Evolutionary conservation across 371 early-diverging fungal genomes (phyloP).

Genomic region (Mortierella sp.): DNA sequence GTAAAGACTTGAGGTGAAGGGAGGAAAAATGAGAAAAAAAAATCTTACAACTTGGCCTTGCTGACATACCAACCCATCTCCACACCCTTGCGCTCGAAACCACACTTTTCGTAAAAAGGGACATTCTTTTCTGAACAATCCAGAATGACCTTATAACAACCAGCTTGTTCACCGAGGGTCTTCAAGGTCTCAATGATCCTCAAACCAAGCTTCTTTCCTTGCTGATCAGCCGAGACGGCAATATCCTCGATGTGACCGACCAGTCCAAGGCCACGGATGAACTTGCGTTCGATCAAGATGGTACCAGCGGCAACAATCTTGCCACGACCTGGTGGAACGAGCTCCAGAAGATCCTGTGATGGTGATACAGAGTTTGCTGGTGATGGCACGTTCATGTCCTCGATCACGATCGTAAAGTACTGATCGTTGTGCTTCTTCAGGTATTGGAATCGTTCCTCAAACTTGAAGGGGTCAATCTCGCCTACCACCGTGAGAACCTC

Average conservation of each 20-base stretch:
- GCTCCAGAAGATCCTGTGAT: background rate
- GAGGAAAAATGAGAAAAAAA: constrained; percentile 6
- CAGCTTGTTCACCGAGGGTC: constrained; percentile 69
- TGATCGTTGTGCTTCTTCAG: constrained; percentile 52
- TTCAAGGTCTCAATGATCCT: constrained; percentile 81
- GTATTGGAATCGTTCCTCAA: constrained; percentile 40
- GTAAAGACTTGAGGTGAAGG: constrained; percentile 8
- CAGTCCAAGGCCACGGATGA: constrained; percentile 88
- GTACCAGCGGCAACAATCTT: constrained; percentile 95
- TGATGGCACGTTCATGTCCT: constrained; percentile 61
- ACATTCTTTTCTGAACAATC: constrained; percentile 91
- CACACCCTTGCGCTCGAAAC: constrained; percentile 83
- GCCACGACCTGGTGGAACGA: constrained; percentile 51
- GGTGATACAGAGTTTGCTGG: constrained; percentile 38
- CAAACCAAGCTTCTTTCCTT: constrained; percentile 89
- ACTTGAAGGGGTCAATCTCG: constrained; percentile 31
- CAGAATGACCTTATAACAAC: constrained; percentile 88
- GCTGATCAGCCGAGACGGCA: constrained; percentile 90
- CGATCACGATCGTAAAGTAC: constrained; percentile 90
- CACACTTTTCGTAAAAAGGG: constrained; percentile 96
- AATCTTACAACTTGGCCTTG: constrained; percentile 31
- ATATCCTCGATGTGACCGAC: constrained; percentile 95
- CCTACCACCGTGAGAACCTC: constrained; percentile 52
- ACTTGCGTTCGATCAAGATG: constrained; percentile 95
- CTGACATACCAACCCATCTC: constrained; percentile 84